Base-by-base conservation (phyloP, 306 rosid genomes). In the Dryas alaskensis region DNA sequence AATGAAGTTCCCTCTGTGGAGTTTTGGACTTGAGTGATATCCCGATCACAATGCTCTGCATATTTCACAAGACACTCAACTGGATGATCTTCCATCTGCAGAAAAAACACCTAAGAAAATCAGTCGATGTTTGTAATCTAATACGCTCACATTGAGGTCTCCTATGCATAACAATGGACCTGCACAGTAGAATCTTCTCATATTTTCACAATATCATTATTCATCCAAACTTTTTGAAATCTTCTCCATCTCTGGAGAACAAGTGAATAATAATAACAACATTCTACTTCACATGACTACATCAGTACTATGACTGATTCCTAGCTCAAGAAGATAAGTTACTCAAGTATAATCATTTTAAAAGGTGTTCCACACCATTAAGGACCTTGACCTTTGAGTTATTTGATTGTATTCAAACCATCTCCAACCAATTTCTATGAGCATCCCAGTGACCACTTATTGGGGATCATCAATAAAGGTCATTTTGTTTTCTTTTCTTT, bases 41-140 rank as follows among this genome's bases (percentile, higher is more conserved):
- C 68, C 55, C 31, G 62, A 79, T 69, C 67, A 63, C 79, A 76
- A 48, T 78, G 72, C 78, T 82, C 84, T 4, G 82, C 70, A 1
- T 83, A 73, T 68, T 80, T 73, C 67, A 80, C 87, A 61, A 66
- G 87, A 67, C 62, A 76, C 79, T 85, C 88, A 79, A 79, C 76
- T 78, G 86, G 71, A 73, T 61, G 83, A 58, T 81, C 89, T 81
- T 93, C 96, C 91, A 88, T 86, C 98, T 93, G 80, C 70, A 78
- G 65, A 60, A 57, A 70, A 80, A 75, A 67, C 71, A 84, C 31
- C 71, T 76, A 62, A 79, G 45, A 73, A 63, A 39, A 45, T 65
- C 49, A 76, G 72, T 10, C 51, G 39, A 6, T 10, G 37, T 16
- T 27, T 69, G 46, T 22, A 39, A 61, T 74, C 31, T 44, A 49